Percentiles rank a stretch among this genome's conserved stretches.
phyloP scores from a whole-genome alignment of 306 rosid genomes.

The Sphenostylis stenocarpa region DNA sequence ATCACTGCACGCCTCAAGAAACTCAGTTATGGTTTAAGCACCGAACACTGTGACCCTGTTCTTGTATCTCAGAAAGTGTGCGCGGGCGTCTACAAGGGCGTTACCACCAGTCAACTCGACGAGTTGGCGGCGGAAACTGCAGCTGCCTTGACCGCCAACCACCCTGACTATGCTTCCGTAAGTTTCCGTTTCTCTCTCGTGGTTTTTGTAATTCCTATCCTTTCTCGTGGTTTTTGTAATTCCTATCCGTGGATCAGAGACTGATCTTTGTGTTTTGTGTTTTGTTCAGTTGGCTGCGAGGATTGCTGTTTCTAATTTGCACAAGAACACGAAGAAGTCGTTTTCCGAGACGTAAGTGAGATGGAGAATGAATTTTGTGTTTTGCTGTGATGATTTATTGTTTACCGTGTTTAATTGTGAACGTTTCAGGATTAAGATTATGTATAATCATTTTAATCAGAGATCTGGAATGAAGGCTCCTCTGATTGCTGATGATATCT shows the following conservation, averaged over 20 bases:
- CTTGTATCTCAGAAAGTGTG: constrained; percentile 91
- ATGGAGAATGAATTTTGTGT: not conserved
- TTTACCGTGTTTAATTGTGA: not conserved
- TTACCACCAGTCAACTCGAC: constrained; percentile 93
- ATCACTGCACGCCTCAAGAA: constrained; percentile 92
- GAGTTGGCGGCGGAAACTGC: constrained; percentile 98
- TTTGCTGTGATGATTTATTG: not conserved
- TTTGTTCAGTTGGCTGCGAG: constrained; percentile 75
- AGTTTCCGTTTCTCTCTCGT: constrained; percentile 24
- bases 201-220: constrained; percentile 44
- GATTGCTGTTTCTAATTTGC: constrained; percentile 75
- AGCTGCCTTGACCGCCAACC: constrained; percentile 89
- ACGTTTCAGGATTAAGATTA: constrained; percentile 54
- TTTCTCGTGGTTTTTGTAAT: too few species aligned
- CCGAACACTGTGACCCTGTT: constrained; percentile 86
- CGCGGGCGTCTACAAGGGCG: constrained; percentile 93
- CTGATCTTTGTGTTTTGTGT: not conserved
- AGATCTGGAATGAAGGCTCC: constrained; percentile 78
- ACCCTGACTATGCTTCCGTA: constrained; percentile 93
- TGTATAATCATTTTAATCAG: constrained; percentile 64
- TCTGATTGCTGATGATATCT: constrained; percentile 76
- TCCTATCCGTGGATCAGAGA: not conserved
- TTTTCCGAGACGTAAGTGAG: constrained; percentile 75
- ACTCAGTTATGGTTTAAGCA: constrained; percentile 84
- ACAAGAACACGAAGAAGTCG: constrained; percentile 66